phyloP scores from a whole-genome alignment of 2,329 filamentous ascomycete species.

The Aspergillus japonicus region DNA sequence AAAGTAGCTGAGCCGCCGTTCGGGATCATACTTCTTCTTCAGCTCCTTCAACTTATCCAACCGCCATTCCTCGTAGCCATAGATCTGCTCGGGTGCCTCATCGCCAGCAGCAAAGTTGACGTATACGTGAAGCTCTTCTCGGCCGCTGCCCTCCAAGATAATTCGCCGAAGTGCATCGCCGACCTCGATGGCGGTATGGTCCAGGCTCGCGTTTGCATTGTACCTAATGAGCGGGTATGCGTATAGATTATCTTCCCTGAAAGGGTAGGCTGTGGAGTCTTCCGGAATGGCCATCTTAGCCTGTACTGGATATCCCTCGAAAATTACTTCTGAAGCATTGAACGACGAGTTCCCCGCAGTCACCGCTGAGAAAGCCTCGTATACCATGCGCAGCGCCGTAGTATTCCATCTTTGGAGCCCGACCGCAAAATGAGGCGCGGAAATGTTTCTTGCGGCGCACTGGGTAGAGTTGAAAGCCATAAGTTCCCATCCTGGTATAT shows the following conservation, averaged over 20 bases:
- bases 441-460: conserved; percentile 39
- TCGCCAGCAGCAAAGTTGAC: conserved; percentile 55
- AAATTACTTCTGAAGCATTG: conserved; percentile 48
- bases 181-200: conserved; percentile 34
- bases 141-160: conserved; percentile 37
- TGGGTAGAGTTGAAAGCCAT: conserved; percentile 33
- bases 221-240: conserved; percentile 41
- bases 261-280: conserved; percentile 45
- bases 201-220: conserved; percentile 23
- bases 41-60: conserved; percentile 42
- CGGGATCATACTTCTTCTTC: conserved; percentile 33
- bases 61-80: conserved; percentile 53
- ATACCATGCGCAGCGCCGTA: conserved; percentile 32
- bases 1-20: conserved; percentile 8
- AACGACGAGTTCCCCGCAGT: conserved; percentile 27
- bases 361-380: conserved; percentile 33
- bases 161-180: conserved; percentile 43
- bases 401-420: conserved; percentile 40
- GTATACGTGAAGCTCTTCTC: conserved; percentile 41
- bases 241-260: conserved; percentile 45
- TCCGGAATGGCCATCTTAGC: conserved; percentile 32
- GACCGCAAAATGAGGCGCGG: conserved; percentile 43
- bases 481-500: conserved; percentile 43
- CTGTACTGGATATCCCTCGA: conserved; percentile 52
- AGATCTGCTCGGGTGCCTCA: conserved; percentile 44